These are phyloP conservation scores for Alternaria sp. DNA, from an alignment of 2,329 filamentous ascomycete genomes.

Conservation along the genomic window DNA sequence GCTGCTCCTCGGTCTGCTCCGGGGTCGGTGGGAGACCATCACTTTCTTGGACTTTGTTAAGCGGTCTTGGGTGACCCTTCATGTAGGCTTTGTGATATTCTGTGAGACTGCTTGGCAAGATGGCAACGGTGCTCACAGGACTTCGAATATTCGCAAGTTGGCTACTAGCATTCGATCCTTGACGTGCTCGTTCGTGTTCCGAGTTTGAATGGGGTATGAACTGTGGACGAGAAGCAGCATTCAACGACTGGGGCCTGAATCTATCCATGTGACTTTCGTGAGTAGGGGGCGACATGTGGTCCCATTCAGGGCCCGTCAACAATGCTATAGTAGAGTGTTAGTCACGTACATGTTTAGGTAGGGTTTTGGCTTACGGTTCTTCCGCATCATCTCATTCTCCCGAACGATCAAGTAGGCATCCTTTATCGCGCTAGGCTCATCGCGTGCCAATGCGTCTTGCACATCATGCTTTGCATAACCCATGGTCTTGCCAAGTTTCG, in stretches of 20 bases:
- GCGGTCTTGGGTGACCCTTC: constrained; percentile 65
- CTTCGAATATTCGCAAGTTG: constrained; percentile 52
- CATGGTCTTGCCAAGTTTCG: constrained; percentile 97
- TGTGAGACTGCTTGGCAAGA: constrained; percentile 89
- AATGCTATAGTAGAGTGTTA: constrained; percentile 56
- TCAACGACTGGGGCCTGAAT: constrained; percentile 47
- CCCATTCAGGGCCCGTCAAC: constrained; percentile 64
- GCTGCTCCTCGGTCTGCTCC: constrained; percentile 65
- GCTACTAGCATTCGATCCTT: constrained; percentile 56
- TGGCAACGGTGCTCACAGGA: constrained; percentile 79
- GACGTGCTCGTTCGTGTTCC: constrained; percentile 54
- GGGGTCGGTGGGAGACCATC: constrained; percentile 51
- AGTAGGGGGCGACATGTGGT: constrained; percentile 63
- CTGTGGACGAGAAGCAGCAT: constrained; percentile 45
- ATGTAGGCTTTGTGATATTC: constrained; percentile 92
- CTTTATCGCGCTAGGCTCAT: constrained; percentile 97
- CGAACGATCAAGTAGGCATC: constrained; percentile 98
- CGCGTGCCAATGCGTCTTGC: constrained; percentile 87
- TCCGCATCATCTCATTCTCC: constrained; percentile 97
- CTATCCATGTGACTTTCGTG: constrained; percentile 52
- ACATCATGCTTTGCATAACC: constrained; percentile 95
- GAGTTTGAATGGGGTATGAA: constrained; percentile 36
- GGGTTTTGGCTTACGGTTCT: constrained; percentile 75
- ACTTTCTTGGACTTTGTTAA: constrained; percentile 29
- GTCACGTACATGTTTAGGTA: constrained; percentile 1